phyloP scores from a whole-genome alignment of 1,139 yeast genomes.

The Candida buenavistaensis region DNA sequence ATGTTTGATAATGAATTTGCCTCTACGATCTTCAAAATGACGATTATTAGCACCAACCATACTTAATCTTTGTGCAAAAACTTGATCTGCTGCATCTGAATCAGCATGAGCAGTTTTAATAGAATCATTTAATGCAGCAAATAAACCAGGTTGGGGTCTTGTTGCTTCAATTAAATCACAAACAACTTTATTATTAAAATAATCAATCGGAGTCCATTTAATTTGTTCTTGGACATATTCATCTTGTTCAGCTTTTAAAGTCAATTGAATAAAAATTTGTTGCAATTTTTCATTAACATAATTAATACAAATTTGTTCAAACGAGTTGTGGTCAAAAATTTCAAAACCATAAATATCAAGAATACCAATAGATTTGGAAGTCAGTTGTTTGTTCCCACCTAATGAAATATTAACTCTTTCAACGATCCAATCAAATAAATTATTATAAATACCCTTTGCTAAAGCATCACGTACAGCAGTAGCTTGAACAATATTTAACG shows the following conservation, averaged over 20 bases:
- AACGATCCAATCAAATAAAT: slow-evolving; percentile 97
- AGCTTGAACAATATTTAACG: slow-evolving; percentile 89
- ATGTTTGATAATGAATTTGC: slow-evolving; percentile 88
- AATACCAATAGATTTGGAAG: slow-evolving; percentile 76
- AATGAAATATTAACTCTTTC: slow-evolving; percentile 80
- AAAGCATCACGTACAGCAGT: slow-evolving; percentile 92
- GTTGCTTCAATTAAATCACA: slow-evolving; percentile 95
- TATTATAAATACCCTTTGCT: slow-evolving; percentile 92
- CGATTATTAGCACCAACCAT: slow-evolving; percentile 76
- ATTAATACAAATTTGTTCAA: slow-evolving; percentile 95
- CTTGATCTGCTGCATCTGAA: slow-evolving; percentile 94
- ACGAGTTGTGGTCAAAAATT: slow-evolving; percentile 93
- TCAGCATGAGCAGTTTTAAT: slow-evolving; percentile 99
- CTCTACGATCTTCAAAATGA: slow-evolving; percentile 87
- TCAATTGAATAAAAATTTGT: slow-evolving; percentile 93
- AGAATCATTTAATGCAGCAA: slow-evolving; percentile 95
- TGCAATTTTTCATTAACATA: slow-evolving; percentile 96
- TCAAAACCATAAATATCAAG: slow-evolving; percentile 98
- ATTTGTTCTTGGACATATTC: slow-evolving; percentile 95
- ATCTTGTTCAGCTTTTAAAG: slow-evolving; percentile 95
- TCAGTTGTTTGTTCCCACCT: slow-evolving; percentile 40
- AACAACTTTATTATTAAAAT: slow-evolving; percentile 93
- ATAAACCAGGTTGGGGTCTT: slow-evolving; percentile 90
- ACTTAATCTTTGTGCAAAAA: slow-evolving; percentile 88
- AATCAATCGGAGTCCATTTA: slow-evolving; percentile 96